Evolutionary conservation across 805 yeast genomes (phyloP), one percentile per base, ranked within the genome.

Genomic region (Saturnispora ahearnii): DNA sequence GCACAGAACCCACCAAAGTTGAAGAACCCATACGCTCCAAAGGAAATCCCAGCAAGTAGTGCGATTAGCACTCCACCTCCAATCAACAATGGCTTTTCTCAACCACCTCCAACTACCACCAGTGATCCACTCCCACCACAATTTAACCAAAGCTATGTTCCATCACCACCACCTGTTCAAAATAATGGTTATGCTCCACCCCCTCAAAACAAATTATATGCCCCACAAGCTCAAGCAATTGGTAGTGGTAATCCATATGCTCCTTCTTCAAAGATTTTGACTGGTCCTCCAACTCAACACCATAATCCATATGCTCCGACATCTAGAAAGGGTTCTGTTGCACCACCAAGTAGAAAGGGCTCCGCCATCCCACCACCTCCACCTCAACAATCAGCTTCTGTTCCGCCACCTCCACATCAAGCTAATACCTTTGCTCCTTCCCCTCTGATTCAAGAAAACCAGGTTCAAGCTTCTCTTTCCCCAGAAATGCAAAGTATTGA

Each of bases 401-500:
- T 53, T 12, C 54, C 55, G 2, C 38, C 52, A 31, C 33, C 9
- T 26, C 29, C 6, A 26, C 9, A 2, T 6, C 6, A 8, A 5
- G 29, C 29, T 8, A 26, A 26, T 26, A 26, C 6, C 33, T 22
- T 18, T 34, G 15, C 21, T 18, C 18, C 24, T 10, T 18, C 24
- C 10, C n/a, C 40, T 18, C 13, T 36, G 12, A 34, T 15, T 34
- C 21, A 21, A 8, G 24, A 30, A 18, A 32, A 41, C 13, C 41
- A 26, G 45, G 22, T 10, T 18, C 31, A 37, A 15, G 15, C 55
- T 50, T 3, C 89, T 56, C 81, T 86, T 53, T 78, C 89, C 2
- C 76, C 71, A 12, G 73, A 70, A 9, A 74, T 82, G 8, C 60
- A 67, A 57, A 81, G 82, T 15, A 78, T 93, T 42, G 79, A 70